Evolutionary conservation across 2,329 filamentous ascomycete genomes (phyloP).

Genomic region (Monosporascus sp.): DNA sequence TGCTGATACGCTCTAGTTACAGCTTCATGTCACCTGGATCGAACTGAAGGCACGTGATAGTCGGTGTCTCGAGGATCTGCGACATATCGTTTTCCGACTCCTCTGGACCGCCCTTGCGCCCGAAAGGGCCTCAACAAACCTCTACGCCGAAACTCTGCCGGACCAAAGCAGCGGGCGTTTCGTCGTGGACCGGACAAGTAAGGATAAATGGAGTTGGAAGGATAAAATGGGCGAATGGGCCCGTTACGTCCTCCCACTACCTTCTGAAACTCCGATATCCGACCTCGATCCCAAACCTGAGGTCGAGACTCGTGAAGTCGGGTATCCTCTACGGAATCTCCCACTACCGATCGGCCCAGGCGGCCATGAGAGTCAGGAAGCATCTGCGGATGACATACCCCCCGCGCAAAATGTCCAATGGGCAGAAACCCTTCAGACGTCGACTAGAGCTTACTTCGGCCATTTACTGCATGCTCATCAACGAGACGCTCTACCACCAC

Average conservation of each 20-base stretch:
- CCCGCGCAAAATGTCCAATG: conserved; percentile 15
- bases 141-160: conserved; percentile 11
- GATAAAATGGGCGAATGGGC: conserved; percentile 29
- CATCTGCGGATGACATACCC: conserved; percentile 1
- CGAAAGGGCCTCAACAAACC: conserved; percentile 12
- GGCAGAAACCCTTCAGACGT: conserved; percentile 14
- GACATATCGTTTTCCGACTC: conserved; percentile 41
- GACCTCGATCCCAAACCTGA: background rate
- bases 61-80: conserved; percentile 30
- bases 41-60: conserved; percentile 13
- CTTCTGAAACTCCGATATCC: background rate
- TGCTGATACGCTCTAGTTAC: conserved; percentile 3
- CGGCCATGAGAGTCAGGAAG: background rate
- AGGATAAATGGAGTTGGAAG: conserved; percentile 31
- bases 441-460: conserved; percentile 43
- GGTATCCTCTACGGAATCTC: background rate
- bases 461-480: conserved; percentile 34
- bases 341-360: background rate
- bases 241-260: conserved; percentile 22
- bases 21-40: conserved; percentile 39
- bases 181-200: conserved; percentile 21
- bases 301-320: conserved; percentile 1
- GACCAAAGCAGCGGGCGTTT: conserved; percentile 20
- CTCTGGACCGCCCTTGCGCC: conserved; percentile 30
- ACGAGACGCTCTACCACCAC: conserved; percentile 3